Evolutionary conservation across 2,329 filamentous ascomycete species (phyloP), one percentile per base, ranked within the genome.

Genomic region (Colletotrichum chrysophilum): DNA sequence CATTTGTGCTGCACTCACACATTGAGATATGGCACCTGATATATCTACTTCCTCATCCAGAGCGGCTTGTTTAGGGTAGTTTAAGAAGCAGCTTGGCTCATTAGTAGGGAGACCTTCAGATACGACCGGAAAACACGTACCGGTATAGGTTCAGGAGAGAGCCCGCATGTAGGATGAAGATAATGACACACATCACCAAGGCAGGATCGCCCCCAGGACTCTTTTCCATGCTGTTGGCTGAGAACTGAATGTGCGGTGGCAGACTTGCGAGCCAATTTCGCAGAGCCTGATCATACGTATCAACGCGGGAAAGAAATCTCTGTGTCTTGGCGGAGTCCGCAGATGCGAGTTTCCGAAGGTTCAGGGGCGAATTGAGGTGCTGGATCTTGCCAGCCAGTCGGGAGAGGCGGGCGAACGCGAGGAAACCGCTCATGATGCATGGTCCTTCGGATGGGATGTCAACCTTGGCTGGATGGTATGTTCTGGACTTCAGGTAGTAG

Each of bases 241-340:
- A 82, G 52, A 81, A 81, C 4, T 80, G 79, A 16, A 82, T 79
- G 5, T 78, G 73, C 48, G 81, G 78, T 10, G 81, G 78, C 9
- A 81, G 66, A 9, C 66, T 76, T 34, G 77, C 75, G 1, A 79
- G 73, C 80, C 79, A 81, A 9, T 70, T 60, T 10, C 71, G 71
- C n/a, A 81, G 72, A 5, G 75, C 68, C 38, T 21, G 66, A 62
- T 79, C 79, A 13, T 78, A 72, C 3, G 75, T 12, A 14, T 68
- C 36, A 4, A 80, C 78, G 2, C 77, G 70, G 4, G 76, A 61
- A 5, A 58, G 24, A 18, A 58, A 58, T 24, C 26, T 58, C 4
- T 58, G 24, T 28, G 16, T 16, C 14, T 58, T 58, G 16, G 21
- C 7, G 16, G 26, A 24, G 55, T 28, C 55, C 26, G 55, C 55